Base-by-base conservation (phyloP, 1,284 basidiomycete genomes). In the Cryptococcus sp. region DNA sequence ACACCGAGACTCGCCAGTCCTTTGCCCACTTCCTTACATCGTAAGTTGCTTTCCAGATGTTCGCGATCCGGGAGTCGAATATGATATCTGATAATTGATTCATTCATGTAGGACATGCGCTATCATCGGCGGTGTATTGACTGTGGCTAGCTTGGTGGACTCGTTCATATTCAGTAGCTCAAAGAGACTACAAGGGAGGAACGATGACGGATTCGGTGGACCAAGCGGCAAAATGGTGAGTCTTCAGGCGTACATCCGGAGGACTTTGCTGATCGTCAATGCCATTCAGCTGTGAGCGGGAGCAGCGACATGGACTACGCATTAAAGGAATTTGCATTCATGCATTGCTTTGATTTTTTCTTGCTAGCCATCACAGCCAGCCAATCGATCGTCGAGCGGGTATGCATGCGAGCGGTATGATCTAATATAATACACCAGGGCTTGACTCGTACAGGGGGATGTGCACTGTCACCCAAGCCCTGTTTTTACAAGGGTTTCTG, bases 1-100 rank as follows among this genome's bases (percentile, higher is more conserved):
- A 96, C 73, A 84, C 85, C n/a, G 93, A 96, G 75, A 88, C 84
- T 41, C 85, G 93, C 57, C 92, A 96, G 78, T 91, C 91, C 1
- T 94, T 99, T 74, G 93, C 94, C 6, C 96, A 98, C 79, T 98
- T 99, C 83, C 79, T 98, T 41, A 96, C 93, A 39, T 95, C 92
- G 89, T 93, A 67, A 75, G 91, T 84, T 10, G n/a, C 16, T 19
- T 53, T 34, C n/a, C 38, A 45, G 17, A 22, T 19, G 26, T 38
- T 16, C 22, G n/a, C 17, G 20, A 51, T 37, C 29, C 22, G 16
- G 20, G 19, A 16, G 17, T 34, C 8, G 8, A 10, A 25, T 19
- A 6, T 43, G n/a, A 1, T 16, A 23, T 16, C 15, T 5, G 3
- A 37, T 46, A 13, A 11, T 26, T 45, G 47, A 55, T 19, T 43